phyloP scores from a whole-genome alignment of 2,329 filamentous ascomycete genomes.

The Taxawa tesnikishii region DNA sequence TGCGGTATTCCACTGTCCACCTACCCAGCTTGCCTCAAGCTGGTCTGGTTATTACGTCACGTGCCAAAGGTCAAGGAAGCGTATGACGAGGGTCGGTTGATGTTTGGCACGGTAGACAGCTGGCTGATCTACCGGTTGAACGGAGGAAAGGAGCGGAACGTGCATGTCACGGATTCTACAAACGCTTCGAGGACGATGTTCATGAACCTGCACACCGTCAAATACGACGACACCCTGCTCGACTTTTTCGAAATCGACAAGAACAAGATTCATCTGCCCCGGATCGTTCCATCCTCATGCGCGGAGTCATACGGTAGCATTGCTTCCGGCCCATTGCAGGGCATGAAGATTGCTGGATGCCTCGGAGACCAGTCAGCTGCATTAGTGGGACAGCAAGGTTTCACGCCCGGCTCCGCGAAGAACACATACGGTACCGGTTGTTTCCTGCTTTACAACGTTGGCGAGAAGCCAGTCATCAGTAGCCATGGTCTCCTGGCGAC shows the following conservation, averaged over 20 bases:
- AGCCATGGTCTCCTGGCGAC: conserved; percentile 70
- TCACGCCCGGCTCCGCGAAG: conserved; percentile 67
- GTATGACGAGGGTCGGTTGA: conserved; percentile 60
- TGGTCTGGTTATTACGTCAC: conserved; percentile 68
- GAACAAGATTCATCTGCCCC: conserved; percentile 58
- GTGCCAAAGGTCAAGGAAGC: conserved; percentile 54
- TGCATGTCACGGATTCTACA: conserved; percentile 71
- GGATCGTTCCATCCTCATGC: conserved; percentile 69
- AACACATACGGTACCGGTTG: conserved; percentile 82
- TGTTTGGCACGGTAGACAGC: conserved; percentile 78
- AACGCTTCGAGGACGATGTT: conserved; percentile 92
- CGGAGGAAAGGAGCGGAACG: conserved; percentile 51
- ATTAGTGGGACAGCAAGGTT: conserved; percentile 71
- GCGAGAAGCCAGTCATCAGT: conserved; percentile 68
- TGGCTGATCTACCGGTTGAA: conserved; percentile 78
- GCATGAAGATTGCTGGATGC: conserved; percentile 63
- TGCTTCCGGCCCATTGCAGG: conserved; percentile 49
- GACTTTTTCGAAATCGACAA: conserved; percentile 64
- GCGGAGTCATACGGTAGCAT: conserved; percentile 57
- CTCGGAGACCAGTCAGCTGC: conserved; percentile 68
- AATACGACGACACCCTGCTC: conserved; percentile 69
- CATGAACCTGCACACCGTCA: conserved; percentile 69
- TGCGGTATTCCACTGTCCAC: conserved; percentile 76
- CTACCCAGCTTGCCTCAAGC: conserved; percentile 73
- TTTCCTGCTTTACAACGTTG: conserved; percentile 77